Evolutionary conservation across 768 basidiomycete species (phyloP).

Genomic region (Russula olivacea): DNA sequence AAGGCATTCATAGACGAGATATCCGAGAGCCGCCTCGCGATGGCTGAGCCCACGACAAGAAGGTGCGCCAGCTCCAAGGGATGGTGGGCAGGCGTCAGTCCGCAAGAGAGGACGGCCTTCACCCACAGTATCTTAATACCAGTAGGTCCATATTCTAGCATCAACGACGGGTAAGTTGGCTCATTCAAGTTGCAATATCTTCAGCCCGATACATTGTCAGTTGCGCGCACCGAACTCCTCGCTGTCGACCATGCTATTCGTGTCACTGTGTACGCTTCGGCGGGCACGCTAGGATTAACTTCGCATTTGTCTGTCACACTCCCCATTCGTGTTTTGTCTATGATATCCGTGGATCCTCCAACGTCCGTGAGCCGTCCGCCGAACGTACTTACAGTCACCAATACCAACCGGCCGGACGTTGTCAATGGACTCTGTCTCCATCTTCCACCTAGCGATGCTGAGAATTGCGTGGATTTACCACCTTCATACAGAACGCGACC

Average conservation of each 20-base stretch:
- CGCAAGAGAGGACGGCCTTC: constrained; percentile 57
- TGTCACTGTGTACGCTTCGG: constrained; percentile 55
- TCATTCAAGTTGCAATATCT: neutral
- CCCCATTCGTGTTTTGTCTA: constrained; percentile 74
- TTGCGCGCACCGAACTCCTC: constrained; percentile 60
- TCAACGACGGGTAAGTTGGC: neutral
- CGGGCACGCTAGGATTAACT: constrained; percentile 35
- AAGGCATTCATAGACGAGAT: constrained; percentile 57
- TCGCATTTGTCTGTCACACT: constrained; percentile 64
- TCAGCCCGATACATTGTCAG: constrained; percentile 64
- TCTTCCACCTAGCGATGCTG: neutral
- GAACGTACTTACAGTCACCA: neutral
- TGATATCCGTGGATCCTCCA: constrained; percentile 81
- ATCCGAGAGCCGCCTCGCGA: constrained; percentile 57
- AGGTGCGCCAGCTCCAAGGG: constrained; percentile 77
- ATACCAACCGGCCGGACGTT: neutral
- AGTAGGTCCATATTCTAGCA: constrained; percentile 41
- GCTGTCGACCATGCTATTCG: constrained; percentile 73
- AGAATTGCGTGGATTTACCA: constrained; percentile 1
- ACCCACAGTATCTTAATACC: constrained; percentile 67
- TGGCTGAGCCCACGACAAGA: constrained; percentile 54
- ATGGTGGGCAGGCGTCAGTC: constrained; percentile 81
- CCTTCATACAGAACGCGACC: constrained; percentile 17
- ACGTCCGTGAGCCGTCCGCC: constrained; percentile 34
- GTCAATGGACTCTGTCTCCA: neutral